Evolutionary conservation across 2,329 filamentous ascomycete species (phyloP).

Genomic region (Pyrenophora teres): DNA sequence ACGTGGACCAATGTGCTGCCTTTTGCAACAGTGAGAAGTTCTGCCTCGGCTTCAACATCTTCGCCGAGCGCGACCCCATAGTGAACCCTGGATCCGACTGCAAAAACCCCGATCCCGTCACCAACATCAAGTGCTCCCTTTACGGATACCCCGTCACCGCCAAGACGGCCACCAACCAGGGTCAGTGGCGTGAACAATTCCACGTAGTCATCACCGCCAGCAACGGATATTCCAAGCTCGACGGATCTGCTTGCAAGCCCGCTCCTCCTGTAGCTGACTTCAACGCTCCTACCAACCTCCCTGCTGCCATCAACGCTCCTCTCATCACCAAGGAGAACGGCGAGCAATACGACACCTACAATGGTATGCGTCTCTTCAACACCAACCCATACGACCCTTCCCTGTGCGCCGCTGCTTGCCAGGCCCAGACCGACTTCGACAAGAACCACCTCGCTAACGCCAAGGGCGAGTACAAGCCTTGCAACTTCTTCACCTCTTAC

Average conservation of each 20-base stretch:
- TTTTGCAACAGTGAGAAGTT: slow-evolving; percentile 32
- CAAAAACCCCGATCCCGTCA: slow-evolving; percentile 25
- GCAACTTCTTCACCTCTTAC: slow-evolving; percentile 49
- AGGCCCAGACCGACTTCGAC: slow-evolving; percentile 45
- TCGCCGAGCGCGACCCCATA: slow-evolving; percentile 34
- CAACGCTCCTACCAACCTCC: slow-evolving; percentile 21
- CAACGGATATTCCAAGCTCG: slow-evolving; percentile 37
- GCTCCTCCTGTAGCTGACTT: slow-evolving; percentile 20
- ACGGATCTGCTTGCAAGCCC: slow-evolving; percentile 2
- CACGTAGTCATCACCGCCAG: slow-evolving; percentile 34
- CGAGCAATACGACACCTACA: slow-evolving; percentile 30
- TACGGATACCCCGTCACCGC: slow-evolving; percentile 33
- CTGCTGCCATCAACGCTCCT: slow-evolving; percentile 36
- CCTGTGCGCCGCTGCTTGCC: slow-evolving; percentile 43
- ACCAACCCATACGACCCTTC: slow-evolving; percentile 33
- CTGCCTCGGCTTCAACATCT: slow-evolving; percentile 40
- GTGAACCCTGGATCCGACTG: slow-evolving; percentile 19
- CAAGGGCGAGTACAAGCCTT: slow-evolving; percentile 39
- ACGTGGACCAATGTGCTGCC: slow-evolving; percentile 19
- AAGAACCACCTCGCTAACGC: slow-evolving; percentile 28
- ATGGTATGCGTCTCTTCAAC: slow-evolving; percentile 38
- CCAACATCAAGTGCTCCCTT: slow-evolving; percentile 37
- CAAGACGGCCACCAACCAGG: slow-evolving; percentile 26
- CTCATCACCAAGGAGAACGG: slow-evolving; percentile 13
- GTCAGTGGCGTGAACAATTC: slow-evolving; percentile 31